These are phyloP conservation scores for Clitocybe nebularis DNA, from an alignment of 1,284 basidiomycete genomes.

Conservation along the genomic window DNA sequence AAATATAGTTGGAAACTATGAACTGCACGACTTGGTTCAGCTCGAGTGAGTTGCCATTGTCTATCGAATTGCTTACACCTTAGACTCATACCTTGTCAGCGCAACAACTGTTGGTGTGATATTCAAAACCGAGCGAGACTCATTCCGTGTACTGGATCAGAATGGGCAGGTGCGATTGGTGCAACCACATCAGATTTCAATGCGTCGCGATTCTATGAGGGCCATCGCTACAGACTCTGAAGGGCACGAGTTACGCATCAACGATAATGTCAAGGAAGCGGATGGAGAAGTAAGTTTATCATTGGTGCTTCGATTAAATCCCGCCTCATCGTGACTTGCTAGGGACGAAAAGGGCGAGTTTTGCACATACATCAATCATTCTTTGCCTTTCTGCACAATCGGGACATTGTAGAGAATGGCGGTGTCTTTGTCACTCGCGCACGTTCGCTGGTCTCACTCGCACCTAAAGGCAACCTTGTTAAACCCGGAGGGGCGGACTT, in stretches of 20 bases:
- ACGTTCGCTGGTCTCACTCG: conserved; percentile 75
- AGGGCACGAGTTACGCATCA: conserved; percentile 77
- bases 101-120: conserved; percentile 94
- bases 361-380: conserved; percentile 95
- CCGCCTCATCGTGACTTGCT: conserved; percentile 9
- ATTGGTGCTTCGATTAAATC: conserved; percentile 4
- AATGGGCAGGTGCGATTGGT: conserved; percentile 86
- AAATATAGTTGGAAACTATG: conserved; percentile 89
- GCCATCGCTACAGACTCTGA: conserved; percentile 90
- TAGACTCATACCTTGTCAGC: conserved; percentile 35
- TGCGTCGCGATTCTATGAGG: conserved; percentile 79
- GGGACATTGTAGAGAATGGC: conserved; percentile 86
- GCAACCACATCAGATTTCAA: conserved; percentile 93
- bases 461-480: conserved; percentile 74
- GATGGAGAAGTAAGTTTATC: conserved; percentile 73
- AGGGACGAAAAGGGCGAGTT: conserved; percentile 89
- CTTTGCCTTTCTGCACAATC: conserved; percentile 92
- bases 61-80: conserved; percentile 6
- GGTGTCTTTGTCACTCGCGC: conserved; percentile 92
- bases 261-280: conserved; percentile 93
- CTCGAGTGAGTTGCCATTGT: conserved; percentile 73
- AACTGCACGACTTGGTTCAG: conserved; percentile 95
- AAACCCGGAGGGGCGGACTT: conserved; percentile 67
- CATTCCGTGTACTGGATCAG: conserved; percentile 95
- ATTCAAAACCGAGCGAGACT: conserved; percentile 94